phyloP scores from a whole-genome alignment of 352 stramenopile species.

The Phytophthora idaei region DNA sequence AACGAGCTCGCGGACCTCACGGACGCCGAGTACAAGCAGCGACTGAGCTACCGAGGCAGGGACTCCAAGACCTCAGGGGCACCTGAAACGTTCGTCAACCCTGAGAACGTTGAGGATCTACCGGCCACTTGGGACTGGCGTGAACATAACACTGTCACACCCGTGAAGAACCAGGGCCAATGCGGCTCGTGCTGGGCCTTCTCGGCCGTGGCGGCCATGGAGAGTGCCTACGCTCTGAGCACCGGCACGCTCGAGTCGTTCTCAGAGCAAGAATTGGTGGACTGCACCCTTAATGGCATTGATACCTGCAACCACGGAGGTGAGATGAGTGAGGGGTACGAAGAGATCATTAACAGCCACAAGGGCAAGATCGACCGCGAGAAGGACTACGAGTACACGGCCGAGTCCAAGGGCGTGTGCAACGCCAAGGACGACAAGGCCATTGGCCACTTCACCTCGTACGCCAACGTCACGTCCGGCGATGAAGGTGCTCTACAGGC shows the following conservation, averaged over 20 bases:
- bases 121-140: constrained; percentile 94
- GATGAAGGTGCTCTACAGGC: constrained; percentile 83
- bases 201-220: constrained; percentile 96
- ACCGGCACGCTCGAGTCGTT: constrained; percentile 91
- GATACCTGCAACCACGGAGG: constrained; percentile 95
- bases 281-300: constrained; percentile 94
- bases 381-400: constrained; percentile 94
- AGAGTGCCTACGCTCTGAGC: constrained; percentile 94
- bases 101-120: constrained; percentile 36
- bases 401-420: constrained; percentile 89
- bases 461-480: constrained; percentile 66
- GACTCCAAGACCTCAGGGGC: background rate
- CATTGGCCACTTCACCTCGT: constrained; percentile 87
- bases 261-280: constrained; percentile 98
- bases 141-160: constrained; percentile 88
- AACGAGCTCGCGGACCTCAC: constrained; percentile 51
- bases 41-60: constrained; percentile 34
- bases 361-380: constrained; percentile 90
- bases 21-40: constrained; percentile 48
- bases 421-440: constrained; percentile 75
- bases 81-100: constrained; percentile 27
- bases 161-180: constrained; percentile 94
- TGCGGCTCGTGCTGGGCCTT: constrained; percentile 98
- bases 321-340: constrained; percentile 97
- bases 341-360: constrained; percentile 92